Percentiles rank a stretch among this genome's conserved stretches.
Evolutionary conservation across 1,284 basidiomycete genomes (phyloP).

Genomic region (Cystobasidium sp.): DNA sequence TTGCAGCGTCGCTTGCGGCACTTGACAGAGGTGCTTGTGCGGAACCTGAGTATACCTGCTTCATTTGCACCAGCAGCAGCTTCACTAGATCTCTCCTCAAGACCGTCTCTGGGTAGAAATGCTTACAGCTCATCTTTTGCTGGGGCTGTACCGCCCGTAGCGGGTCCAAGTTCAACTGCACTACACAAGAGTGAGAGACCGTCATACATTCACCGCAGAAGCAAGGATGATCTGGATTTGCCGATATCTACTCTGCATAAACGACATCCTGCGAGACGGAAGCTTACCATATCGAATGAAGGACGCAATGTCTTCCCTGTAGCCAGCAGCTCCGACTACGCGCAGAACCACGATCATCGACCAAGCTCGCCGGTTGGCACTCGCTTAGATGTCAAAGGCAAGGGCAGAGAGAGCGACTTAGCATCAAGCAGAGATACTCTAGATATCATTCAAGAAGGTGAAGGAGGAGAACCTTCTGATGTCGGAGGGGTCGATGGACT

Average conservation of each 20-base stretch:
- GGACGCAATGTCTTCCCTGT: background rate
- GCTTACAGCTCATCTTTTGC: conserved; percentile 14
- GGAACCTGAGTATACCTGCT: conserved; percentile 69
- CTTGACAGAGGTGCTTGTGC: conserved; percentile 71
- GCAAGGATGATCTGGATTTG: conserved; percentile 41
- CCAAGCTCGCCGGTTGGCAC: background rate
- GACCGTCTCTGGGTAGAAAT: background rate
- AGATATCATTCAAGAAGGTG: conserved; percentile 5
- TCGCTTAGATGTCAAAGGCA: conserved; percentile 21
- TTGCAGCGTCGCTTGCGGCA: conserved; percentile 72
- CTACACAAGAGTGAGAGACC: background rate
- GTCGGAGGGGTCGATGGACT: background rate
- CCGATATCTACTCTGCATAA: conserved; percentile 13
- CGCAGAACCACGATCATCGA: conserved; percentile 2
- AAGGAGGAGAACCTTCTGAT: background rate
- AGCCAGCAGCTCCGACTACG: background rate
- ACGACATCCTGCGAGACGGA: background rate
- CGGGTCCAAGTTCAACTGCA: conserved; percentile 5
- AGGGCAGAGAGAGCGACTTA: conserved; percentile 38
- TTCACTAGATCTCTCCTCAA: background rate
- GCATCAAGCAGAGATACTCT: background rate
- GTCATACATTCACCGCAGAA: background rate
- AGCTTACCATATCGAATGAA: background rate
- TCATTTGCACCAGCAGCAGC: conserved; percentile 62
- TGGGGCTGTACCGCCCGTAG: background rate